A percentile compares a stretch with the other conserved stretches of the same genome.
These are phyloP conservation scores for Pichia kudriavzevii DNA, from an alignment of 1,139 yeast genomes.

Conservation along the genomic window DNA sequence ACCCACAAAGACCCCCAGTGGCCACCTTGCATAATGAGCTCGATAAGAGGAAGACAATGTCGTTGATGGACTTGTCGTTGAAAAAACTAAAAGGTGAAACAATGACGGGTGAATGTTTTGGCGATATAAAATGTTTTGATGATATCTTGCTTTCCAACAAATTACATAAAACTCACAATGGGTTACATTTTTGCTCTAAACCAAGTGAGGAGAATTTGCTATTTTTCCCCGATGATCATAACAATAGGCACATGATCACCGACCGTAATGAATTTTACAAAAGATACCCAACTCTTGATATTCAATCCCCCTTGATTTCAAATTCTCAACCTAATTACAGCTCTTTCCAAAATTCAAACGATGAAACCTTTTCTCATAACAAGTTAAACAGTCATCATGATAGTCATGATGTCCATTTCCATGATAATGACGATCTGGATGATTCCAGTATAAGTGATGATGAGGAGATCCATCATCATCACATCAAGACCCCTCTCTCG, in stretches of 20 bases:
- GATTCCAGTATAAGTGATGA: slow-evolving; percentile 13
- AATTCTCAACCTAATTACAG: too few species aligned
- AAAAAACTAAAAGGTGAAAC: slow-evolving; percentile 23
- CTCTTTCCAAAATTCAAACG: too few species aligned
- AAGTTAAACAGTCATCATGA: neutral
- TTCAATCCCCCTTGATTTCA: slow-evolving; percentile 25
- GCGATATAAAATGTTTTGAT: slow-evolving; percentile 23
- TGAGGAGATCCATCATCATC: slow-evolving; percentile 57
- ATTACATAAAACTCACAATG: slow-evolving; percentile 11
- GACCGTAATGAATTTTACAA: slow-evolving; percentile 20
- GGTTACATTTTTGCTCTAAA: slow-evolving; percentile 26
- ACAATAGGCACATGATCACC: slow-evolving; percentile 20
- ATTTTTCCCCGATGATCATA: slow-evolving; percentile 23
- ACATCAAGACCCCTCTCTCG: slow-evolving; percentile 68
- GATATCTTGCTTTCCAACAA: slow-evolving; percentile 15
- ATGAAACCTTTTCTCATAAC: neutral
- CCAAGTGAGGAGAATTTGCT: slow-evolving; percentile 28
- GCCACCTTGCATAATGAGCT: neutral
- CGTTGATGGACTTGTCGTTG: slow-evolving; percentile 27
- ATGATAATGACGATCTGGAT: slow-evolving; percentile 11
- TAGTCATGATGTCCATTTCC: neutral
- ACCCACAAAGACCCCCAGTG: too few species aligned
- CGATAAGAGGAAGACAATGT: slow-evolving; percentile 14
- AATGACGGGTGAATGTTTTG: slow-evolving; percentile 27
- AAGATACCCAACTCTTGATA: slow-evolving; percentile 25